Conservation (phyloP, 345 rosid species). For the Microthlaspi erraticum region DNA sequence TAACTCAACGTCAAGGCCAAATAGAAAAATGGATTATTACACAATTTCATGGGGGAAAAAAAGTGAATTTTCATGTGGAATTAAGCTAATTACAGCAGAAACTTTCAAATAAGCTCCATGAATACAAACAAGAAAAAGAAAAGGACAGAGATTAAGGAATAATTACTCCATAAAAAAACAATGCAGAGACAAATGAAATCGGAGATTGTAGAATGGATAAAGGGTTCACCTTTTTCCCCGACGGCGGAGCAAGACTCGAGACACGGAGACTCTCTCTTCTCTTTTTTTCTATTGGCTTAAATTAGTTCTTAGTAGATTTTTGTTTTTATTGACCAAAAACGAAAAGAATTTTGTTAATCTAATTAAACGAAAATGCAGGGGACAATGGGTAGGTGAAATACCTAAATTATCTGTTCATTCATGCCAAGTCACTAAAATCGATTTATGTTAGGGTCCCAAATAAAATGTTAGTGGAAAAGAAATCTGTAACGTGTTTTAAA, state of each 20-base stretch:
- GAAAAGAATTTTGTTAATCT: neutral
- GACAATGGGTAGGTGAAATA: slow-evolving; percentile 24
- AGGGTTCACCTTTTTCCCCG: slow-evolving; percentile 32
- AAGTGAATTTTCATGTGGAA: slow-evolving; percentile 3
- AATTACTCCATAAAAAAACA: neutral
- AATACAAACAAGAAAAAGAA: neutral
- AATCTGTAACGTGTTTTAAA: neutral
- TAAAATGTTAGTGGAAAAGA: slow-evolving; percentile 10
- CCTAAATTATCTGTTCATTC: neutral
- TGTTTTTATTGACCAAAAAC: too few relatives aligned
- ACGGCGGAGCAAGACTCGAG: slow-evolving; percentile 39
- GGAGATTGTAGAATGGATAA: slow-evolving; percentile 33
- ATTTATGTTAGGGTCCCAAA: neutral
- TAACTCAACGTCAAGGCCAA: neutral
- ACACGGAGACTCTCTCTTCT: slow-evolving; percentile 25
- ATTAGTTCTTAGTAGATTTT: neutral
- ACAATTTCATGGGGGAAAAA: neutral
- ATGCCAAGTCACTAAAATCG: slow-evolving; percentile 18
- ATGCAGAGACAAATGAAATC: slow-evolving; percentile 32
- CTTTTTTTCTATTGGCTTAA: slow-evolving; percentile 9
- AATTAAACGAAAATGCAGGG: neutral
- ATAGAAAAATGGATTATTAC: slow-evolving; percentile 2
- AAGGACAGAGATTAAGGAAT: neutral
- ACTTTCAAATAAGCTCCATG: neutral
- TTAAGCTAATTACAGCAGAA: slow-evolving; percentile 14